phyloP scores from a whole-genome alignment of 2,329 filamentous ascomycete genomes.

The Fusarium redolens region DNA sequence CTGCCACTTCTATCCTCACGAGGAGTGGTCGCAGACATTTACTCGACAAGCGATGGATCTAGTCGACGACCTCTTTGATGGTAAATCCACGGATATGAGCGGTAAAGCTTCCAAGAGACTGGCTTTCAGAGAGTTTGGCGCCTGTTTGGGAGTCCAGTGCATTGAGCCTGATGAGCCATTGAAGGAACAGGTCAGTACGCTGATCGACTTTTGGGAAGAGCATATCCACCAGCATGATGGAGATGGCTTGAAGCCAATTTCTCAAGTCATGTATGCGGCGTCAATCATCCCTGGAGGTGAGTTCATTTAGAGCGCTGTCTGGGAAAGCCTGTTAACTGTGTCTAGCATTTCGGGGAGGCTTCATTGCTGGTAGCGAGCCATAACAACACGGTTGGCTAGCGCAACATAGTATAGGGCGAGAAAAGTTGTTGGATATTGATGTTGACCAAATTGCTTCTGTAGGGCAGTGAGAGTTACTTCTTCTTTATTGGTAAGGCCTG shows the following conservation, averaged over 20 bases:
- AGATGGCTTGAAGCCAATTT: constrained; percentile 63
- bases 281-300: constrained; percentile 66
- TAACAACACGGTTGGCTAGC: not conserved
- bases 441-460: not conserved
- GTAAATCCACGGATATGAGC: constrained; percentile 33
- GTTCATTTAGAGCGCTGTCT: constrained; percentile 24
- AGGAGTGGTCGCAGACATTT: constrained; percentile 60
- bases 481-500: not conserved
- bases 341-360: constrained; percentile 14
- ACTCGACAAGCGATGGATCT: constrained; percentile 45
- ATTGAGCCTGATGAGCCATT: constrained; percentile 51
- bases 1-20: constrained; percentile 60
- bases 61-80: constrained; percentile 40
- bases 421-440: too few relatives aligned
- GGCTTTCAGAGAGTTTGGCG: constrained; percentile 67
- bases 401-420: not conserved
- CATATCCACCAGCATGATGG: constrained; percentile 48
- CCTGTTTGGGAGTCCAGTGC: constrained; percentile 60
- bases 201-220: constrained; percentile 52
- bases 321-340: not conserved
- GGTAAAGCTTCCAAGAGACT: constrained; percentile 49
- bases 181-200: constrained; percentile 35
- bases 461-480: not conserved
- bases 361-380: constrained; percentile 8
- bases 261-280: constrained; percentile 67